These are phyloP conservation scores for Herpetomonas tarakana DNA, from an alignment of 208 protist genomes.

Conservation along the genomic window DNA sequence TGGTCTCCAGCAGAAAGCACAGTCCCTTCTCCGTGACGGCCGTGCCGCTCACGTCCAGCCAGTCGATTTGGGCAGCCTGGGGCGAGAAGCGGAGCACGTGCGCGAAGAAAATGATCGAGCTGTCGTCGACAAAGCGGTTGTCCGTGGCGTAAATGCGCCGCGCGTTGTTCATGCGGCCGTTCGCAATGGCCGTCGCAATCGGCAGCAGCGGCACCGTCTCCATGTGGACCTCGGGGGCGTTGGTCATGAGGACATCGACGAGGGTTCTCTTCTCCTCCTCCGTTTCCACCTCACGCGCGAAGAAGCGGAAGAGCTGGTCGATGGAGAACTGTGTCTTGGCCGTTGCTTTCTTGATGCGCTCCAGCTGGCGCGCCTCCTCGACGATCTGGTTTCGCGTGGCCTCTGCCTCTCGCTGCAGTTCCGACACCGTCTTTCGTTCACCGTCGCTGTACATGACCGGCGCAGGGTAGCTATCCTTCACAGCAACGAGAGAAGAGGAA, in stretches of 20 bases:
- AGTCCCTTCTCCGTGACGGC: constrained; percentile 72
- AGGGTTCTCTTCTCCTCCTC: constrained; percentile 62
- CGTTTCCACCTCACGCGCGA: constrained; percentile 62
- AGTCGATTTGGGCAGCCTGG: constrained; percentile 60
- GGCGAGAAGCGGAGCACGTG: constrained; percentile 82
- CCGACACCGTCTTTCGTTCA: constrained; percentile 78
- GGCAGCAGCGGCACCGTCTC: constrained; percentile 65
- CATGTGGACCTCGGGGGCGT: constrained; percentile 62
- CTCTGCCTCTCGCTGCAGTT: constrained; percentile 74
- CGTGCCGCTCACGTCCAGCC: constrained; percentile 78
- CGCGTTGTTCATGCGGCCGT: constrained; percentile 62
- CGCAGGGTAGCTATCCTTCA: not conserved
- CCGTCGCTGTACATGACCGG: constrained; percentile 82
- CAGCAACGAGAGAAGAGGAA: not conserved
- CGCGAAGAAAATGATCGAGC: constrained; percentile 65
- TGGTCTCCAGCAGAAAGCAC: constrained; percentile 79
- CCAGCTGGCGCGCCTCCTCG: constrained; percentile 62
- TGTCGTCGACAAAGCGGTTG: constrained; percentile 64
- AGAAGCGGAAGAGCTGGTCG: constrained; percentile 78
- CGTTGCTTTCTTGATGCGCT: constrained; percentile 57
- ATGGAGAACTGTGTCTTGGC: constrained; percentile 68
- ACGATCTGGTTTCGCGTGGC: constrained; percentile 53
- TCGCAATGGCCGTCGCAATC: constrained; percentile 67
- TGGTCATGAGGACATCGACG: constrained; percentile 57
- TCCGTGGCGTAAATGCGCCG: constrained; percentile 54